These are phyloP conservation scores for Cinnamomum micranthum DNA, from an alignment of 164 flowering plant genomes.

Conservation along the genomic window DNA sequence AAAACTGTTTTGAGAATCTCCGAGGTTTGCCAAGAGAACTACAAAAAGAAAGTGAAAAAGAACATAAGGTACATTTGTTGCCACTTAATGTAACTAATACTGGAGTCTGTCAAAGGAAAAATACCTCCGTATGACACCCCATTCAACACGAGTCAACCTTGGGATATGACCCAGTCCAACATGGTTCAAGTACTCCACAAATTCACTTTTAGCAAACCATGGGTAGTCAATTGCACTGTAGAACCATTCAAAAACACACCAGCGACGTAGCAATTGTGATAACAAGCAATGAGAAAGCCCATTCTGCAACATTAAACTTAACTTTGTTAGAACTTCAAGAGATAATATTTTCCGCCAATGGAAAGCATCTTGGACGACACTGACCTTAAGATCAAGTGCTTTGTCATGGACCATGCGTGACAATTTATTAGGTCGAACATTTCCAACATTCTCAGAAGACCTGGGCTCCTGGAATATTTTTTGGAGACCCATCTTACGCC, in stretches of 20 bases:
- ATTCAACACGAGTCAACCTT: conserved; percentile 89
- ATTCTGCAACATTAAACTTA: conserved; percentile 41
- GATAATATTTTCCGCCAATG: conserved; percentile 1
- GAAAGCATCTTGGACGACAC: neutral
- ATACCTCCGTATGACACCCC: conserved; percentile 97
- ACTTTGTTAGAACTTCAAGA: neutral
- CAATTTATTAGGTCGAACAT: conserved; percentile 23
- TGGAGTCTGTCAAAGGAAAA: neutral
- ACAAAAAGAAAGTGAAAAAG: conserved; percentile 23
- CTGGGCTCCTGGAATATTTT: conserved; percentile 30
- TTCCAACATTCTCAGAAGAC: conserved; percentile 28
- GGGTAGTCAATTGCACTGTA: conserved; percentile 96
- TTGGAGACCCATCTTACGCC: conserved; percentile 55
- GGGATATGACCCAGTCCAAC: conserved; percentile 90
- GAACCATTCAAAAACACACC: conserved; percentile 94
- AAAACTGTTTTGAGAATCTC: conserved; percentile 74
- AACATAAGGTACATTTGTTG: neutral
- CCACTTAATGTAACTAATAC: neutral
- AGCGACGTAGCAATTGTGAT: conserved; percentile 55
- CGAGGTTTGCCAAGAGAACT: conserved; percentile 98
- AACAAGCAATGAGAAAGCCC: conserved; percentile 58
- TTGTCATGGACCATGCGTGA: conserved; percentile 29
- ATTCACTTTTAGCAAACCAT: conserved; percentile 94
- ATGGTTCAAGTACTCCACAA: conserved; percentile 90
- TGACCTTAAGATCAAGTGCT: conserved; percentile 44